Evolutionary conservation across 768 basidiomycete species (phyloP).

Genomic region (Pulveroboletus sp.): DNA sequence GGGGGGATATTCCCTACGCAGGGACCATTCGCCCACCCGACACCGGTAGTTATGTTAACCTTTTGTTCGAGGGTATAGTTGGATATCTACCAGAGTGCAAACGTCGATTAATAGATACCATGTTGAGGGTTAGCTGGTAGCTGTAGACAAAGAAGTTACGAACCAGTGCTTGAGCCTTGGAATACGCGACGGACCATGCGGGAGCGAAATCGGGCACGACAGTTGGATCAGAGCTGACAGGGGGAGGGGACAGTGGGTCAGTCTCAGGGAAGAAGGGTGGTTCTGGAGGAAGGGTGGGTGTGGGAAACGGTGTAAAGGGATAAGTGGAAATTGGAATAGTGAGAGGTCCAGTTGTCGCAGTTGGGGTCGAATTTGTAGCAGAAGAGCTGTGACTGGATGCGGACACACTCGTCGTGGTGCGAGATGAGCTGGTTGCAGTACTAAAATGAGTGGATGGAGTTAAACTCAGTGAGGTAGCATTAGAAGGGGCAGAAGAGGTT

Average conservation of each 20-base stretch:
- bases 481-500: neutral
- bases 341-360: slow-evolving; percentile 17
- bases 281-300: slow-evolving; percentile 53
- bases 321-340: slow-evolving; percentile 40
- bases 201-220: slow-evolving; percentile 45
- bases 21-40: slow-evolving; percentile 47
- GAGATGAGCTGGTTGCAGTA: neutral
- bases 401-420: neutral
- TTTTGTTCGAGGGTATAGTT: slow-evolving; percentile 61
- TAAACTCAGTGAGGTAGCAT: neutral
- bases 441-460: slow-evolving; percentile 2
- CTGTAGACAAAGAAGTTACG: slow-evolving; percentile 9
- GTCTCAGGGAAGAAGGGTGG: slow-evolving; percentile 52
- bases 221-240: slow-evolving; percentile 39
- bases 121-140: neutral
- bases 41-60: slow-evolving; percentile 61
- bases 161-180: slow-evolving; percentile 56
- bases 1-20: slow-evolving; percentile 71
- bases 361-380: slow-evolving; percentile 4
- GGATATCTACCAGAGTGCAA: slow-evolving; percentile 34
- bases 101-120: neutral
- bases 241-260: slow-evolving; percentile 57
- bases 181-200: slow-evolving; percentile 58
- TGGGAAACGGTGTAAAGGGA: slow-evolving; percentile 59
- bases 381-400: slow-evolving; percentile 10